Conservation (phyloP, 148 eudicot genomes). For the Chenopodium quinoa region DNA sequence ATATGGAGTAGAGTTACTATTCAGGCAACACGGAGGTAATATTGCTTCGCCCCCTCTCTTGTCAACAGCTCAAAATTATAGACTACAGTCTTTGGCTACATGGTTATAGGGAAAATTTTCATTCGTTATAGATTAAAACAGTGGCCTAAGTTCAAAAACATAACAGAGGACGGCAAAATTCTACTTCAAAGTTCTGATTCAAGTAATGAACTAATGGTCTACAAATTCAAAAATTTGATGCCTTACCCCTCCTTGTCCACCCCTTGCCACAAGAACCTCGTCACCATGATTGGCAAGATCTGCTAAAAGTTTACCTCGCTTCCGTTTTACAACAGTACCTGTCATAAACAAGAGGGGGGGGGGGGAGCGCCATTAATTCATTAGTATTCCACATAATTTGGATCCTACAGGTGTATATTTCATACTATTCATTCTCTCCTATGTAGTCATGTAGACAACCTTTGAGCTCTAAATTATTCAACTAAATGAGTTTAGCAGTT, state of each 20-base stretch:
- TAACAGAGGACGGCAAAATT: neutral
- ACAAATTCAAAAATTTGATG: constrained; percentile 5
- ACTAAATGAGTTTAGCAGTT: too few relatives aligned
- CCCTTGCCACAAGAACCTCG: constrained; percentile 94
- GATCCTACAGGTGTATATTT: neutral
- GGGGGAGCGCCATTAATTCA: constrained; percentile 6
- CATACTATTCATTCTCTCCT: neutral
- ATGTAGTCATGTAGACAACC: neutral
- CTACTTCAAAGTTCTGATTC: neutral
- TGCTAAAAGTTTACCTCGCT: constrained; percentile 86
- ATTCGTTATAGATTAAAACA: neutral
- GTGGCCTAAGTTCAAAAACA: neutral
- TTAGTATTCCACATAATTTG: neutral
- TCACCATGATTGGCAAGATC: constrained; percentile 85
- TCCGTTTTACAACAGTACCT: constrained; percentile 93
- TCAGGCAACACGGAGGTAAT: neutral
- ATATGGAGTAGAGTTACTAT: neutral
- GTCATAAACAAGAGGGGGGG: constrained; percentile 10
- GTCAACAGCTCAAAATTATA: neutral
- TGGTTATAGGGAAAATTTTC: neutral
- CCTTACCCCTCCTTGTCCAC: constrained; percentile 99
- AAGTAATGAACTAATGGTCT: neutral
- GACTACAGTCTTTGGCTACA: neutral
- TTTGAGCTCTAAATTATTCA: neutral
- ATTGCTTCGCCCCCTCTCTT: neutral